These are phyloP conservation scores for Quercus tomentella DNA, from an alignment of 331 rosid genomes.

Conservation along the genomic window DNA sequence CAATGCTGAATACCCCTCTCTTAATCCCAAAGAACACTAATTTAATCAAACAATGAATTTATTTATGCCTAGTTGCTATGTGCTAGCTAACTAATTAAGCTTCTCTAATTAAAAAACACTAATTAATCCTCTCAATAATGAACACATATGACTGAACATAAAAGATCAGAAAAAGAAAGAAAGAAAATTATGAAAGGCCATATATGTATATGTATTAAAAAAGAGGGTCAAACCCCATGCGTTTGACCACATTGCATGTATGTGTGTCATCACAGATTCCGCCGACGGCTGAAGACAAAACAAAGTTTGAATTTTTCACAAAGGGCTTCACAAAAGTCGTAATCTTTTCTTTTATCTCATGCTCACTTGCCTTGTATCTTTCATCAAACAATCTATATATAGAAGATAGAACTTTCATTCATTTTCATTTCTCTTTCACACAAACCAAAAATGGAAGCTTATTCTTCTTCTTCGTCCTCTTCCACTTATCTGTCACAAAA, in stretches of 20 bases:
- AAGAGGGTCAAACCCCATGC: constrained; percentile 16
- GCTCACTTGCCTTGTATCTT: not conserved
- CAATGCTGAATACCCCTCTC: too few relatives aligned
- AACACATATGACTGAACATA: too few relatives aligned
- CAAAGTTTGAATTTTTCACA: constrained; percentile 9
- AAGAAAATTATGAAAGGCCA: not conserved
- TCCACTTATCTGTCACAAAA: constrained; percentile 20
- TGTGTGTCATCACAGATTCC: constrained; percentile 8
- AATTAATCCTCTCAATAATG: not conserved
- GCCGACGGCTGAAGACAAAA: constrained; percentile 64
- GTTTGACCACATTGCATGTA: constrained; percentile 24
- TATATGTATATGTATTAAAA: not conserved
- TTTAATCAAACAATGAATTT: not conserved
- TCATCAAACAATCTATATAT: constrained; percentile 24
- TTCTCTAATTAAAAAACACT: not conserved
- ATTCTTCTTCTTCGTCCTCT: constrained; percentile 27
- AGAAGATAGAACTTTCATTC: too few relatives aligned
- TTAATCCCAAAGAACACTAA: not conserved
- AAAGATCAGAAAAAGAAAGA: not conserved
- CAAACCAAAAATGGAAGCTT: constrained; percentile 36
- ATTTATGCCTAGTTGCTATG: not conserved
- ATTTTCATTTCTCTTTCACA: not conserved
- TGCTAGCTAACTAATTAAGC: not conserved
- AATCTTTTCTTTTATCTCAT: constrained; percentile 33
- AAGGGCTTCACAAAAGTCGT: constrained; percentile 27